Evolutionary conservation across 805 yeast genomes (phyloP).

Genomic region (Metschnikowia chrysomelidarum): DNA sequence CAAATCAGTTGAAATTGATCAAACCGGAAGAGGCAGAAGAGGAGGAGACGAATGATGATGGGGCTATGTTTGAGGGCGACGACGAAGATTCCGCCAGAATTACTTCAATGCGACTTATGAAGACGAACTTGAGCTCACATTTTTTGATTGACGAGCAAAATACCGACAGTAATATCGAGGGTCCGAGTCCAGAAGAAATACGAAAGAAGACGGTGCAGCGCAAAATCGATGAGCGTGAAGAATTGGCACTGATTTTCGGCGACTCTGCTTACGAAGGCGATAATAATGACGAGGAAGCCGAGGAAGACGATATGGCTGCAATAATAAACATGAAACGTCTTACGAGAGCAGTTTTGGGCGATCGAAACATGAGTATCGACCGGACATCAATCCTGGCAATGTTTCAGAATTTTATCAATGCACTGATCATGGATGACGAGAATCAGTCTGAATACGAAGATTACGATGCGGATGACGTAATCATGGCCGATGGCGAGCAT

Average conservation of each 20-base stretch:
- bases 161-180: conserved; percentile 21
- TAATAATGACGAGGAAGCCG: conserved; percentile 21
- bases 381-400: conserved; percentile 34
- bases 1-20: conserved; percentile 65
- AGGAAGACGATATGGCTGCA: conserved; percentile 24
- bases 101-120: conserved; percentile 31
- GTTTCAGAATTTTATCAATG: conserved; percentile 39
- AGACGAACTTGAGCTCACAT: conserved; percentile 36
- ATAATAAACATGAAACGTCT: conserved; percentile 29
- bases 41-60: conserved; percentile 19
- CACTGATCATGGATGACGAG: conserved; percentile 17
- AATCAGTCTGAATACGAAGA: no score
- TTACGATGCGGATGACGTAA: no score
- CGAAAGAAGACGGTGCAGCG: no score
- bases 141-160: conserved; percentile 31
- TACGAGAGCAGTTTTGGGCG: conserved; percentile 16
- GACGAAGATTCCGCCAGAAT: conserved; percentile 16
- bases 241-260: neutral
- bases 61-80: conserved; percentile 9
- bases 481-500: no score
- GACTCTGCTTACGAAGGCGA: conserved; percentile 23
- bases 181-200: conserved; percentile 13
- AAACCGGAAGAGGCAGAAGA: conserved; percentile 66
- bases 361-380: conserved; percentile 22
- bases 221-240: conserved; percentile 3